Evolutionary conservation across 2,329 filamentous ascomycete genomes (phyloP).

Genomic region (Xenoacremonium recifei): DNA sequence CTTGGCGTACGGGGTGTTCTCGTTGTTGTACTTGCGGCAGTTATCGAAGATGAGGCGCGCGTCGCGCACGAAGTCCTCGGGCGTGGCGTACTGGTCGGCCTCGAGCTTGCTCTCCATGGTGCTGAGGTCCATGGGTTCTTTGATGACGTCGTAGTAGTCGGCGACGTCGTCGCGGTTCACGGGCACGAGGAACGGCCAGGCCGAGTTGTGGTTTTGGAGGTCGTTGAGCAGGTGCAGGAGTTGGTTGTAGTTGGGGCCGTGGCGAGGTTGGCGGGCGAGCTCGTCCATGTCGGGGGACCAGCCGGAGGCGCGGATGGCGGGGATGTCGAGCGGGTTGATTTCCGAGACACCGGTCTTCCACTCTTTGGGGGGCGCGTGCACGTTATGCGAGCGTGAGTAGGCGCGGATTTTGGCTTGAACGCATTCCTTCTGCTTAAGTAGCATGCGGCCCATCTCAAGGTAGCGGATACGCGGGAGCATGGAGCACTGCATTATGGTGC

Average conservation of each 20-base stretch:
- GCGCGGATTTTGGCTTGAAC: constrained; percentile 94
- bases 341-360: constrained; percentile 74
- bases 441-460: constrained; percentile 87
- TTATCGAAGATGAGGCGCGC: constrained; percentile 90
- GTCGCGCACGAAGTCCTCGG: constrained; percentile 90
- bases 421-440: constrained; percentile 94
- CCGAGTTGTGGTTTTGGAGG: constrained; percentile 87
- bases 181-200: constrained; percentile 92
- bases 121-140: constrained; percentile 92
- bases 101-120: constrained; percentile 97
- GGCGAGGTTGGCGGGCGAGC: constrained; percentile 87
- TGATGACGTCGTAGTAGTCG: constrained; percentile 99
- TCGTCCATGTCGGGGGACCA: constrained; percentile 99
- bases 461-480: constrained; percentile 96
- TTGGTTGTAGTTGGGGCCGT: constrained; percentile 94
- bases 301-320: constrained; percentile 85
- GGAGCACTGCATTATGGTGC: constrained; percentile 98
- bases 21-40: constrained; percentile 94
- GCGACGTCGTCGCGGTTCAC: constrained; percentile 95
- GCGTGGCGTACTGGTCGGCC: constrained; percentile 84
- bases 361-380: constrained; percentile 80
- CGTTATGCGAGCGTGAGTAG: constrained; percentile 82
- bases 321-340: constrained; percentile 84
- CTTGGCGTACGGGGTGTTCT: constrained; percentile 92
- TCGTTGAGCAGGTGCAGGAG: constrained; percentile 91